These are phyloP conservation scores for Saussurea involucrata DNA, from an alignment of 129 eudicot species.

Conservation along the genomic window DNA sequence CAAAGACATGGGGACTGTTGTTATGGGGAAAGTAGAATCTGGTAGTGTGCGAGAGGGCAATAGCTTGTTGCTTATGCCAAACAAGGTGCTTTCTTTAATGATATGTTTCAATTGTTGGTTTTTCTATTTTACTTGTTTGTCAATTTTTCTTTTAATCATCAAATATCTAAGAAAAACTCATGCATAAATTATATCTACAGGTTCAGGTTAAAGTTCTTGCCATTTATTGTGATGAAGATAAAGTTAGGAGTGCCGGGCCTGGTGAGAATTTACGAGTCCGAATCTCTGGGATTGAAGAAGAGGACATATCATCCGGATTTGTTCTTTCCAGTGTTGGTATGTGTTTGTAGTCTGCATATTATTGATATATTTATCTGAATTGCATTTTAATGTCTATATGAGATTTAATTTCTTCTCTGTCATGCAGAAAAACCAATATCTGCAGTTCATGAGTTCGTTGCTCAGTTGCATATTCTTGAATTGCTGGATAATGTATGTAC, in stretches of 20 bases:
- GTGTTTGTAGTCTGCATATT: background rate
- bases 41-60: slow-evolving; percentile 78
- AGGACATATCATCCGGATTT: slow-evolving; percentile 60
- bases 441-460: slow-evolving; percentile 2
- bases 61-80: slow-evolving; percentile 68
- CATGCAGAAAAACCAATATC: background rate
- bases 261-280: slow-evolving; percentile 76
- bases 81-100: slow-evolving; percentile 21
- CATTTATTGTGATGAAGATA: slow-evolving; percentile 55
- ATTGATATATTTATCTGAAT: background rate
- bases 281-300: slow-evolving; percentile 70
- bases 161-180: background rate
- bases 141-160: background rate
- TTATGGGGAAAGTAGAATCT: slow-evolving; percentile 86
- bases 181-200: slow-evolving; percentile 28
- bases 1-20: slow-evolving; percentile 84
- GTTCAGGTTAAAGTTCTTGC: slow-evolving; percentile 77
- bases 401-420: background rate
- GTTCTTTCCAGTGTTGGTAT: slow-evolving; percentile 52
- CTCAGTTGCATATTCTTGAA: slow-evolving; percentile 7
- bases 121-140: background rate
- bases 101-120: background rate
- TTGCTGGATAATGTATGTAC: slow-evolving; percentile 76
- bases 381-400: background rate
- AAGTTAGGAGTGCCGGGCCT: slow-evolving; percentile 58